Base-by-base conservation (phyloP, 23 red algal genomes). In the Cyanidioschyzon merolae region DNA sequence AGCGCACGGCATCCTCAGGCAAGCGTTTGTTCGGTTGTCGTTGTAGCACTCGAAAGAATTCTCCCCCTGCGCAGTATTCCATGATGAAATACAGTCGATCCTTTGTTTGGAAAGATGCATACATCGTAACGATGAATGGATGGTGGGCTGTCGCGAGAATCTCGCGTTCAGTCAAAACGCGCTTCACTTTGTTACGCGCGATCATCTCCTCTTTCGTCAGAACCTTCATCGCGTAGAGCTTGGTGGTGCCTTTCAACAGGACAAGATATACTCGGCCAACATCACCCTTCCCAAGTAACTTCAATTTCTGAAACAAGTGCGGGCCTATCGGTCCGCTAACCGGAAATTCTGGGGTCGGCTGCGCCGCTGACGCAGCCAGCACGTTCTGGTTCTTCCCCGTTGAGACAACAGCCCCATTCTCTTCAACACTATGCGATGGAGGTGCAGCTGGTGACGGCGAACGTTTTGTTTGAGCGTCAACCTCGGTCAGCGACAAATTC, bases 221-320 rank as follows among this genome's bases (percentile, higher is more conserved):
- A 0, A 83, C 85, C 57, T 88, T 88, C 85, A 88, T 88, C 38
- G 85, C 85, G 34, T 88, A 88, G 30, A 83, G 24, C 39, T 89
- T 89, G 38, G 85, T 79, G 0, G 92, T 96, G 67, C 80, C 87
- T 35, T 79, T 88, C 26, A 96, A 77, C 0, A 86, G 80, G 24
- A 96, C 92, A 18, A 96, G 85, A 40, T 84, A 90, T 18, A 96
- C 92, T 36, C 85, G 83, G 0, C 92, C 92, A 25, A 96, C 86
- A 34, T 87, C 92, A 39, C 92, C 92, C 15, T 84, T 77, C 18
- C 92, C 92, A 7, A 96, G 75, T 37, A 96, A 76, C 84, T 96
- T 96, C 57, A 96, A 83, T 39, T 83, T 77, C 34, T 77, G 80
- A 76, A 92, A 92, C 40, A 85, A 82, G 21, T 85, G 74, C 41